phyloP scores from a whole-genome alignment of 768 basidiomycete genomes.

The Coprinellus aureogranulatus region DNA sequence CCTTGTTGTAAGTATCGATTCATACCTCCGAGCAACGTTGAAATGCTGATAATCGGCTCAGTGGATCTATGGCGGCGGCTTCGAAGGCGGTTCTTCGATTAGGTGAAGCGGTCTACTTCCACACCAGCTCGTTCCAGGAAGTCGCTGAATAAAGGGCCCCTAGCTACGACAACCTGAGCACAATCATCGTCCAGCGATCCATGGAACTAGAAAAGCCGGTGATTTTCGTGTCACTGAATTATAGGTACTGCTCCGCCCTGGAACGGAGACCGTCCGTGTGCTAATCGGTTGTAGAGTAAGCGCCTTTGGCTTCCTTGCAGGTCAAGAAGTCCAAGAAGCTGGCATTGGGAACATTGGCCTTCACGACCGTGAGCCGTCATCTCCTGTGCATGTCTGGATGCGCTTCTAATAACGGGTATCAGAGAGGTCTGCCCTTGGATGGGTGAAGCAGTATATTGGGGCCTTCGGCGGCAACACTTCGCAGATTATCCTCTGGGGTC shows the following conservation, averaged over 20 bases:
- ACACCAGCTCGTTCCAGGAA: neutral
- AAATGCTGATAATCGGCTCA: slow-evolving; percentile 11
- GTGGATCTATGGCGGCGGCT: slow-evolving; percentile 46
- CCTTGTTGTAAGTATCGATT: slow-evolving; percentile 36
- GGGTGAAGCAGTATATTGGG: slow-evolving; percentile 55
- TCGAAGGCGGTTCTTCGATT: slow-evolving; percentile 24
- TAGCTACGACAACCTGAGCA: slow-evolving; percentile 39
- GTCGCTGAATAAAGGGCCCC: neutral
- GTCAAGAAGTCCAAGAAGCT: slow-evolving; percentile 26
- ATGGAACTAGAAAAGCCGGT: slow-evolving; percentile 42
- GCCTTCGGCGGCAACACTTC: slow-evolving; percentile 55
- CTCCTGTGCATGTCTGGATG: neutral
- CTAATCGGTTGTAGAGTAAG: slow-evolving; percentile 12
- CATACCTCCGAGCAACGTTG: neutral
- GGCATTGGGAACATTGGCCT: slow-evolving; percentile 28
- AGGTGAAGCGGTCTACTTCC: slow-evolving; percentile 8
- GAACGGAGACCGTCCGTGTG: neutral
- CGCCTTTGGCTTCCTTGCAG: slow-evolving; percentile 32
- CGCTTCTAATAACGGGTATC: neutral
- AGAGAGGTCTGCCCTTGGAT: slow-evolving; percentile 47
- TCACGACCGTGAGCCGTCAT: slow-evolving; percentile 30
- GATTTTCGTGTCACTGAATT: slow-evolving; percentile 55
- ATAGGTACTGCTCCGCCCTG: slow-evolving; percentile 27
- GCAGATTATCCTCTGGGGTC: slow-evolving; percentile 50
- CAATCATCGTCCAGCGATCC: slow-evolving; percentile 41